Percentiles rank a stretch among this genome's conserved stretches.
These are phyloP conservation scores for Blepharisma stoltei DNA, from an alignment of 73 alveolate genomes.

Conservation along the genomic window DNA sequence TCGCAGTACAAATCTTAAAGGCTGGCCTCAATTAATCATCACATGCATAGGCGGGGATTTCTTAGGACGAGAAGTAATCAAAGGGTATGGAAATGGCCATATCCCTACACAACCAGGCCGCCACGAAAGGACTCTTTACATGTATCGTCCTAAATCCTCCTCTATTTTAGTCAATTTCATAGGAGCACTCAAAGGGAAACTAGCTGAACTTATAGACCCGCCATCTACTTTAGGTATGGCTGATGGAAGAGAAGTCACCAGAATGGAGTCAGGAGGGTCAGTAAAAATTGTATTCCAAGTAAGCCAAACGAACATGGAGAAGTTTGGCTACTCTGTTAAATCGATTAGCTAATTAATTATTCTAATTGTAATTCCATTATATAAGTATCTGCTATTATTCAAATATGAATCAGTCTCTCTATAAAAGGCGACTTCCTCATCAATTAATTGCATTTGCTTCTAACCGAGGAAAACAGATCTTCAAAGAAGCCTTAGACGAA, in stretches of 20 bases:
- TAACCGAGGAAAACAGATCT: constrained; percentile 40
- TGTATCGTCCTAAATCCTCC: constrained; percentile 62
- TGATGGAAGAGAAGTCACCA: constrained; percentile 88
- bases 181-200: constrained; percentile 62
- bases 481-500: constrained; percentile 47
- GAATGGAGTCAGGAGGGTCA: constrained; percentile 83
- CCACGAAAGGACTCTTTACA: constrained; percentile 69
- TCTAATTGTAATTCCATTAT: no score
- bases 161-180: constrained; percentile 52
- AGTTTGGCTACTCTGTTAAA: constrained; percentile 68
- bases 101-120: constrained; percentile 86
- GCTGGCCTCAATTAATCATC: constrained; percentile 86
- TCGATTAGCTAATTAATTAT: no score
- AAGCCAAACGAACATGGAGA: constrained; percentile 79
- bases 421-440: constrained; percentile 40
- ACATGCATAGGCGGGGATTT: constrained; percentile 69
- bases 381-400: no score
- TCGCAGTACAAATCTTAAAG: constrained; percentile 75
- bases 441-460: constrained; percentile 41
- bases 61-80: constrained; percentile 65
- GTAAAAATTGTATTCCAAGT: constrained; percentile 74
- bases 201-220: constrained; percentile 63
- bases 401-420: background rate
- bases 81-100: constrained; percentile 84
- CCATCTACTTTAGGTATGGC: constrained; percentile 77